Evolutionary conservation across 2,329 filamentous ascomycete genomes (phyloP).

Genomic region (Colletotrichum melonis): DNA sequence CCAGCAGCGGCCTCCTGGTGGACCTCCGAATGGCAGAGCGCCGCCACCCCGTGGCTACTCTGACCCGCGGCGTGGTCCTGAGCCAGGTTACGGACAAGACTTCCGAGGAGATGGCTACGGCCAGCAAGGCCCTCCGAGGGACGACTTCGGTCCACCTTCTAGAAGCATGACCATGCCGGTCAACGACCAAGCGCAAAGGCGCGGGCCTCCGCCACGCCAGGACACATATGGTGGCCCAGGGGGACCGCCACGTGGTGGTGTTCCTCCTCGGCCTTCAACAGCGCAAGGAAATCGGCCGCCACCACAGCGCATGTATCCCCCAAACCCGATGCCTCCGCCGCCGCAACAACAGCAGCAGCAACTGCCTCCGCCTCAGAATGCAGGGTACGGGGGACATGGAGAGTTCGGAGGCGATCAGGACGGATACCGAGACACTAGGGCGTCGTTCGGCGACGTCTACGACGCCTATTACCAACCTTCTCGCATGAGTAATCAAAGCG

Average conservation of each 20-base stretch:
- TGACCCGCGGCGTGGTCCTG: conserved; percentile 40
- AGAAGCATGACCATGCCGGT: conserved; percentile 73
- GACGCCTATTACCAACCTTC: conserved; percentile 40
- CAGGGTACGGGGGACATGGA: conserved; percentile 39
- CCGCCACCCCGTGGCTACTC: conserved; percentile 45
- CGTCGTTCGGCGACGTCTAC: conserved; percentile 39
- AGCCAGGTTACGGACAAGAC: conserved; percentile 47
- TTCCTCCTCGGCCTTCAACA: conserved; percentile 66
- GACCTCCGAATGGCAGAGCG: conserved; percentile 40
- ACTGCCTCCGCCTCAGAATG: conserved; percentile 37
- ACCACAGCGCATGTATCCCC: conserved; percentile 64
- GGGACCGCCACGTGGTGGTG: conserved; percentile 55
- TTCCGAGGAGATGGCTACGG: conserved; percentile 52
- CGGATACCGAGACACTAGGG: conserved; percentile 45
- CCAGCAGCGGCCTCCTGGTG: conserved; percentile 11
- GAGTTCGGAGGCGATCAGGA: conserved; percentile 45
- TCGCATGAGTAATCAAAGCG: conserved; percentile 41
- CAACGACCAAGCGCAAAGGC: conserved; percentile 56
- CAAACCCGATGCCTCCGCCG: conserved; percentile 52
- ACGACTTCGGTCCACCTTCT: conserved; percentile 62
- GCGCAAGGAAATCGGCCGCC: conserved; percentile 63
- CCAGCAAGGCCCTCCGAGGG: conserved; percentile 45
- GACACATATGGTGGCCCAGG: conserved; percentile 46
- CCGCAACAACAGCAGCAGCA: conserved; percentile 37
- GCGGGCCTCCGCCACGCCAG: conserved; percentile 48